A percentile compares a stretch with the other conserved stretches of the same genome.
Evolutionary conservation across 2,329 filamentous ascomycete genomes (phyloP).

Genomic region (Hymenoscyphus albidus): DNA sequence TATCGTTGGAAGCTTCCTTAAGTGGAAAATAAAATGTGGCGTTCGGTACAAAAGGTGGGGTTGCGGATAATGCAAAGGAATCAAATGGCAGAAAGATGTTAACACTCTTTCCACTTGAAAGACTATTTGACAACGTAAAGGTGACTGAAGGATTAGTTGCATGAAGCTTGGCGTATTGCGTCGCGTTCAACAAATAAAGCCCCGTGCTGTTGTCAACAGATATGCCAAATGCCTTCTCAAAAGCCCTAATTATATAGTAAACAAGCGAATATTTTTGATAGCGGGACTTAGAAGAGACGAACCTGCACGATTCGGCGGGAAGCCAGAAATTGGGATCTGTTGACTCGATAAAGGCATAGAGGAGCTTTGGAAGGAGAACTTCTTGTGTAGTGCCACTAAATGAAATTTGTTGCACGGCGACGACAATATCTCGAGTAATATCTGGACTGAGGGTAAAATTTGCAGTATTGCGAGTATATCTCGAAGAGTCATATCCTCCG

Average conservation of each 20-base stretch:
- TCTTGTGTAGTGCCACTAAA: slow-evolving; percentile 20
- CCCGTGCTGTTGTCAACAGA: slow-evolving; percentile 33
- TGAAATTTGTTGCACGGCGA: slow-evolving; percentile 35
- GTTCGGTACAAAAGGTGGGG: slow-evolving; percentile 33
- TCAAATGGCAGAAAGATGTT: slow-evolving; percentile 37
- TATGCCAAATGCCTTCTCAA: slow-evolving; percentile 37
- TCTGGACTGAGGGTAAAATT: slow-evolving; percentile 39
- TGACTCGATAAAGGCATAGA: slow-evolving; percentile 36
- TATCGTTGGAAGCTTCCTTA: slow-evolving; percentile 33
- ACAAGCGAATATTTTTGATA: background rate
- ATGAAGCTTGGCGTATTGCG: slow-evolving; percentile 22
- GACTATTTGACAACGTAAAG: slow-evolving; percentile 34
- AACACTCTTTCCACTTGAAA: slow-evolving; percentile 25
- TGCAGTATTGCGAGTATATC: slow-evolving; percentile 36
- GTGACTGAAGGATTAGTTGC: slow-evolving; percentile 34
- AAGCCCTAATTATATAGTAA: slow-evolving; percentile 17
- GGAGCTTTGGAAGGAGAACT: slow-evolving; percentile 28
- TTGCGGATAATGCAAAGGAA: slow-evolving; percentile 36
- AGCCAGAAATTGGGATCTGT: slow-evolving; percentile 40
- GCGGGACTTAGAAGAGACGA: background rate
- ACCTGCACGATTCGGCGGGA: slow-evolving; percentile 33
- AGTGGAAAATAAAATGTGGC: slow-evolving; percentile 38
- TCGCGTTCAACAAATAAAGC: slow-evolving; percentile 27
- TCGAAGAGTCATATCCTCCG: slow-evolving; percentile 40
- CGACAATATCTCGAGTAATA: slow-evolving; percentile 37